Evolutionary conservation across 768 basidiomycete genomes (phyloP), one percentile per base, ranked within the genome.

Genomic region (Pleurotus cornucopiae): DNA sequence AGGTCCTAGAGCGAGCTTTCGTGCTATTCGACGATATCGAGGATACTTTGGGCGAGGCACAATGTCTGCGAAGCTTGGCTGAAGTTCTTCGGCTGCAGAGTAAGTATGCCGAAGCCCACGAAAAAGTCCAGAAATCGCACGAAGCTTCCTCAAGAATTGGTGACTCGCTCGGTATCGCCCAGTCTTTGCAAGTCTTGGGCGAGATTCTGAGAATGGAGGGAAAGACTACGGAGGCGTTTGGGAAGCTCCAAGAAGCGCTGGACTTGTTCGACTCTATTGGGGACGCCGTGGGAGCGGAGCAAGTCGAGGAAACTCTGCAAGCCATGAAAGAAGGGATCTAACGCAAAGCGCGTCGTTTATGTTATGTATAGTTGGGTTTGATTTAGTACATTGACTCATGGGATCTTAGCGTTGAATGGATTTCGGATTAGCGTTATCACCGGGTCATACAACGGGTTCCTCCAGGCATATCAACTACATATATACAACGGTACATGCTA

Each of bases 121-220:
- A 40, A 9, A 53, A 53, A 14, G 38, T 53, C 9, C 51, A 53
- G 39, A 41, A 23, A 23, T 53, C 51, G 23, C 23, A 53, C 21
- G 37, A 53, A 23, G 14, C n/a, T 11, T 53, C 51, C 3, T 11
- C 13, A 9, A 40, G 20, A 53, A 53, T 53, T n/a, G 37, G 51
- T 6, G 51, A 53, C 41, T 40, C 23, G 16, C 39, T 53, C 7
- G 51, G 51, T 41, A 30, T 53, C 18, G 51, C 51, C 6, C 55
- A 56, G 30, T 56, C 46, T n/a, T n/a, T 51, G 26, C 46, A 56
- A 38, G 55, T 46, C 26, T 48, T 56, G 39, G 55, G 55, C 7
- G 39, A 48, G 37, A 48, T 48, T 38, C 47, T 56, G 13, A 30
- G 45, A 26, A 41, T 47, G 39, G 39, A 56, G 16, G 46, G 47